Base-by-base conservation (phyloP, 108 stramenopile species). In the Ochromonas danica region DNA sequence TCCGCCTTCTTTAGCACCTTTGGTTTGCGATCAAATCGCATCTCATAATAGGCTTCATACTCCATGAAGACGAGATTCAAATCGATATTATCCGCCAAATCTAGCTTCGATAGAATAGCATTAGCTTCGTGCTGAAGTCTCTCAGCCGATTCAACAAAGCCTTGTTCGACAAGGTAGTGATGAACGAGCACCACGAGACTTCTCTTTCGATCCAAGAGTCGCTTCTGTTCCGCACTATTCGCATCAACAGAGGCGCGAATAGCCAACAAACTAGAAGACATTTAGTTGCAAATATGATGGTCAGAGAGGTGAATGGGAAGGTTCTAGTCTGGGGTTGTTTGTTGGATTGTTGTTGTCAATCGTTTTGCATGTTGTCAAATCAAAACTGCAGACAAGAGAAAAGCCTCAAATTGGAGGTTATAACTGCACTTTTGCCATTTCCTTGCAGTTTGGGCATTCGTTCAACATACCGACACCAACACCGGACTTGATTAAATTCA, bases 71-170 rank as follows among this genome's bases (percentile, higher is more conserved):
- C 80, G 33, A 79, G 40, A 40, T 61, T 39, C 14, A 90, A 61
- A 62, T 89, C 89, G 39, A 90, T 67, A 78, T 90, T 90, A 57
- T 90, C 90, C 10, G 90, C 90, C 39, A 81, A 43, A 42, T 83
- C 85, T 60, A 82, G 84, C 28, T 31, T 45, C 74, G 3, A 14
- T 33, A 60, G 6, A 3, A 60, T 14, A 43, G 38, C 38, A 39
- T 74, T 74, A 1, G 81, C 39, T 1, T 82, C 81, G 38, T 78
- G 78, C 74, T 79, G 77, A 0, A 82, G 65, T 36, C 65, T 45
- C 0, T 82, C 81, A 2, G 81, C 75, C 1, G 78, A 33, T 27
- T 63, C 61, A 0, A 82, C 25, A 79, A 45, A 82, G 0, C 81
- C 81, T 31, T 79, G 62, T 31, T 82, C 81, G 6, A 82, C 22